These are phyloP conservation scores for Lachnellula subtilissima DNA, from an alignment of 2,329 filamentous ascomycete species.

Conservation along the genomic window DNA sequence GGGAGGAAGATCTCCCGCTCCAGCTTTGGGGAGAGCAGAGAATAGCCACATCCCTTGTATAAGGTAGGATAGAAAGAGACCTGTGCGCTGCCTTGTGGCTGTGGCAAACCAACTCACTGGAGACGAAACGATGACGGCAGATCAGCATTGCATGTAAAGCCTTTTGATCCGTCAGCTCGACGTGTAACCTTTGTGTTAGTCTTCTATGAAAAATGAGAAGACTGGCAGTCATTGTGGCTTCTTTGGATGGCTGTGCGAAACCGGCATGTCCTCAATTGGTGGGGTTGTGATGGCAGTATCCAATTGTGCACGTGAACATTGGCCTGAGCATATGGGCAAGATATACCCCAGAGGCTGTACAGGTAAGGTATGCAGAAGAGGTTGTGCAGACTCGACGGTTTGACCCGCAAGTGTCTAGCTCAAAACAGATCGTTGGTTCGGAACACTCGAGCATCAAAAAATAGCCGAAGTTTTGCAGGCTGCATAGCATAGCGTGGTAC, in stretches of 20 bases:
- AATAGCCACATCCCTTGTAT: slow-evolving; percentile 21
- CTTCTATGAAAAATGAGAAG: not conserved
- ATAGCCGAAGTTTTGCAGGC: not conserved
- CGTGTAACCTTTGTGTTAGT: not conserved
- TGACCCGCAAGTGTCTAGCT: not conserved
- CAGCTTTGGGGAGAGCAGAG: slow-evolving; percentile 6
- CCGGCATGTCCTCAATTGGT: slow-evolving; percentile 21
- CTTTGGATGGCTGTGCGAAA: slow-evolving; percentile 15
- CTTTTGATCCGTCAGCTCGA: slow-evolving; percentile 18
- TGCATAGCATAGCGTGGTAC: slow-evolving; percentile 10
- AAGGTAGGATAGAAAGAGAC: slow-evolving; percentile 9
- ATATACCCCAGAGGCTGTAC: not conserved
- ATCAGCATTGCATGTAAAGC: slow-evolving; percentile 14
- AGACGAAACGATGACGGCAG: slow-evolving; percentile 17
- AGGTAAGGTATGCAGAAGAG: not conserved
- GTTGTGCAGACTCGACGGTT: not conserved
- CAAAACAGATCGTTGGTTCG: slow-evolving; percentile 7
- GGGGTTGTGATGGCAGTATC: not conserved
- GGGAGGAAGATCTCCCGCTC: not conserved
- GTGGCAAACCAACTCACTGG: slow-evolving; percentile 6
- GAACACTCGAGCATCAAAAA: slow-evolving; percentile 6
- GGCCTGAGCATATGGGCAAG: not conserved
- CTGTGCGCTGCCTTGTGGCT: slow-evolving; percentile 12
- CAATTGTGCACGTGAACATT: not conserved
- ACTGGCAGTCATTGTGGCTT: slow-evolving; percentile 9